Base-by-base conservation (phyloP, 768 basidiomycete genomes). In the Porphyrellus cyaneotinctus region DNA sequence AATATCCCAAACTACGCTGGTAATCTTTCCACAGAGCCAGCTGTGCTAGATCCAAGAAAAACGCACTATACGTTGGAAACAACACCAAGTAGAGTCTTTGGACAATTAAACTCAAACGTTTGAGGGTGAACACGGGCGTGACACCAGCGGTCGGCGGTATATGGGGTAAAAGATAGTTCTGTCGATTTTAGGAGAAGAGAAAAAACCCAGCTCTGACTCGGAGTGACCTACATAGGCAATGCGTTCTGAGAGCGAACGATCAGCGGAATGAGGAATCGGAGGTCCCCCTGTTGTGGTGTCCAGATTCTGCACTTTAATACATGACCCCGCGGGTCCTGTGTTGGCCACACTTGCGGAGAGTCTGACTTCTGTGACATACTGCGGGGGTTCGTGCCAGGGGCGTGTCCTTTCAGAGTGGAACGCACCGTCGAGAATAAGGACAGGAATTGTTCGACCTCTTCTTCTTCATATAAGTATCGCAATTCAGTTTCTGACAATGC, bases 331-430 rank as follows among this genome's bases (percentile, higher is more conserved):
- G 11, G 58, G 22, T 18, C 32, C 37, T 43, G 69, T 63, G 46
- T 55, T 56, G 54, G 72, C 69, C 9, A 64, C 64, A 11, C 18
- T 18, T 13, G 71, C 49, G 37, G 73, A 62, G 14, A 73, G 52
- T 38, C 68, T 69, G 9, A 84, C 80, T 66, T 87, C 85, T 12
- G 74, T 78, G 6, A 86, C 81, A 69, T 83, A 78, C 84, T 86
- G 33, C 23, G 28, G 23, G 15, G 0, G 24, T 56, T 45, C 47
- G 56, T 45, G 26, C 32, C 24, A 31, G 36, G 2, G 14, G 14
- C 31, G 43, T 31, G 31, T 9, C 31, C 26, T 51, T 33, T 43
- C 23, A 26, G 50, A 43, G 39, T 43, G 52, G n/a, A 42, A 70
- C 78, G 64, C 61, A 84, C 84, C 32, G 75, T 72, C 37, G 82